Evolutionary conservation across 257 asterid genomes (phyloP), one percentile per base, ranked within the genome.

Genomic region (Nicotiana attenuata): DNA sequence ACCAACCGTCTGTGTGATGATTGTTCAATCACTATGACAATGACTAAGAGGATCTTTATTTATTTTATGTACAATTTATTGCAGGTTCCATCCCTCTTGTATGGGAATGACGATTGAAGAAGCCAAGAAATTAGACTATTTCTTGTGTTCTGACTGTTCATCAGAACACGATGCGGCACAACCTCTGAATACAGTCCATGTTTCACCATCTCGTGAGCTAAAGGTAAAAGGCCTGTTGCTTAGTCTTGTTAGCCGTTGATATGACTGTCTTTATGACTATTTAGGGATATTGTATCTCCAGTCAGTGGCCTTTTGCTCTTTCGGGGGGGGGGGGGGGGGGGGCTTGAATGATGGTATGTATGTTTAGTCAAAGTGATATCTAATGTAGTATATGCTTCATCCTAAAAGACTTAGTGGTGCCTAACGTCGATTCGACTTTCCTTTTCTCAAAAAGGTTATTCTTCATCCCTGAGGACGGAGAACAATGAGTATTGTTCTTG

Each of bases 81-180:
- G 87, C 85, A 93, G 97, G 97, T 92, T 93, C 84, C 97, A 93
- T 87, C 97, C 97, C 85, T 85, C 88, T 81, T 93, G 97, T 85
- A 92, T 92, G 97, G 94, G 97, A 45, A 90, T 41, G 47, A 41
- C 3, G 11, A 41, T 41, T 41, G 11, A 41, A 41, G 47, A 41
- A 41, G 50, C 50, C 17, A 93, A 90, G 86, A 93, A 91, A 78
- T 85, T 93, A 89, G 97, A 93, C 10, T 90, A 84, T 66, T 93
- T 91, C 89, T n/a, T 93, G 88, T 93, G 97, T 86, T 85, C 93
- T 38, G 97, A 92, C 76, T 93, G 97, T 84, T 83, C 95, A 60
- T 91, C 95, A 0, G 97, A 93, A 17, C 97, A 93, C 47, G 97
- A 91, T 63, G 82, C 89, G 47, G 91, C 86, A 82, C 90, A 89